A percentile compares a stretch with the other conserved stretches of the same genome.
These are phyloP conservation scores for Eucalyptus globulus DNA, from an alignment of 345 rosid species.

Conservation along the genomic window DNA sequence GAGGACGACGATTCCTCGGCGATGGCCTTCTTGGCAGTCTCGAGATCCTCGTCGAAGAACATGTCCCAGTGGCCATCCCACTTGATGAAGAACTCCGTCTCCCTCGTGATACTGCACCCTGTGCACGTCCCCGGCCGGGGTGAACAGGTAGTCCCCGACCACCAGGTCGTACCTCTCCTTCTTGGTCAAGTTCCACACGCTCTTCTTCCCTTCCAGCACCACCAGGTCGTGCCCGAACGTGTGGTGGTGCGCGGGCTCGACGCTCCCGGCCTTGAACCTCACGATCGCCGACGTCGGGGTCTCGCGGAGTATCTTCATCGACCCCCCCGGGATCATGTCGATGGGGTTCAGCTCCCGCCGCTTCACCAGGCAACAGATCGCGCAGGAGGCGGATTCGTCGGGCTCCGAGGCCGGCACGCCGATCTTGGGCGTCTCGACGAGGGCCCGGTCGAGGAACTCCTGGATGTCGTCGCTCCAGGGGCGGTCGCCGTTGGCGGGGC, in stretches of 20 bases:
- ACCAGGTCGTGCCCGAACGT: constrained; percentile 83
- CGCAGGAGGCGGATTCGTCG: constrained; percentile 13
- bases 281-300: constrained; percentile 76
- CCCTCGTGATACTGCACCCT: constrained; percentile 85
- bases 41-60: constrained; percentile 73
- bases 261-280: constrained; percentile 68
- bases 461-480: constrained; percentile 54
- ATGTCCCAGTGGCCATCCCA: constrained; percentile 96
- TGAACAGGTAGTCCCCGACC: constrained; percentile 66
- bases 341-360: constrained; percentile 41
- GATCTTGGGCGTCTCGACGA: constrained; percentile 38
- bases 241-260: constrained; percentile 93
- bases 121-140: constrained; percentile 79
- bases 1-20: not conserved
- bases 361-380: constrained; percentile 54
- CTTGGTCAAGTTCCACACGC: constrained; percentile 79
- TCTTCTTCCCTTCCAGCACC: constrained; percentile 64
- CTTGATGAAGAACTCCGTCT: constrained; percentile 80
- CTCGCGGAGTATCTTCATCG: constrained; percentile 90
- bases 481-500: constrained; percentile 49
- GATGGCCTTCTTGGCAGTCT: constrained; percentile 38
- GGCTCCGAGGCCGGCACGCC: constrained; percentile 9
- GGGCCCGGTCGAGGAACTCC: constrained; percentile 39
- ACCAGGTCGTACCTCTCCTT: constrained; percentile 45
- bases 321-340: constrained; percentile 72